A percentile compares a stretch with the other conserved stretches of the same genome.
Evolutionary conservation across 192 early-diverging fungal genomes (phyloP).

Genomic region (Mortierella antarctica): DNA sequence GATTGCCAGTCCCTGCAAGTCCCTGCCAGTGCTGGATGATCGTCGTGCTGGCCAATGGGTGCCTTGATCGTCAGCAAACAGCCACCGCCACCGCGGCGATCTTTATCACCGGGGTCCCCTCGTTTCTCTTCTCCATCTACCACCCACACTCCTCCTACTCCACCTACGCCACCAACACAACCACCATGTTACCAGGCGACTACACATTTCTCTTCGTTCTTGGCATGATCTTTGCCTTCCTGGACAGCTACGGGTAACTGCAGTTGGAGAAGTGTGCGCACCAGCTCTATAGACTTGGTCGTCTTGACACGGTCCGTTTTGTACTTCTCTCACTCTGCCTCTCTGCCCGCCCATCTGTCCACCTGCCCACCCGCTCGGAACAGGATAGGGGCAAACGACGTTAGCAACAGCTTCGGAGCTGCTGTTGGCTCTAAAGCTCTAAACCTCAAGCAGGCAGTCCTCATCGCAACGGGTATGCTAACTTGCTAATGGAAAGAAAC

Average conservation of each 20-base stretch:
- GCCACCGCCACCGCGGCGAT: neutral
- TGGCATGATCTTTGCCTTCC: conserved; percentile 74
- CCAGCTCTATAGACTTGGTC: no score
- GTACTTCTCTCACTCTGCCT: no score
- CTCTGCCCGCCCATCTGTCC: no score
- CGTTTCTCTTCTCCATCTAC: neutral
- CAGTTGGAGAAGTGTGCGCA: no score
- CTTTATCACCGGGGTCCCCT: neutral
- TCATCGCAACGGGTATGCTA: conserved; percentile 73
- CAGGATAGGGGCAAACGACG: conserved; percentile 85
- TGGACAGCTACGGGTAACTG: conserved; percentile 72
- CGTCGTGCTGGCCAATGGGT: no score
- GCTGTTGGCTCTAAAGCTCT: conserved; percentile 85
- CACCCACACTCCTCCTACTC: neutral
- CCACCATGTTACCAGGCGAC: conserved; percentile 26
- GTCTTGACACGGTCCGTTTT: no score
- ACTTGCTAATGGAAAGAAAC: no score
- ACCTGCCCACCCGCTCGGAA: no score
- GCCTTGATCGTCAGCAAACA: neutral
- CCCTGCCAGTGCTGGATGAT: no score
- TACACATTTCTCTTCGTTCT: conserved; percentile 80
- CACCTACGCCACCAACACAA: neutral
- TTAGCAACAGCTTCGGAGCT: conserved; percentile 88
- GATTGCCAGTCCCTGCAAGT: no score
- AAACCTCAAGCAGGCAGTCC: conserved; percentile 76